Conservation (phyloP, 2,329 filamentous ascomycete genomes). For the Graphilbum fragrans region DNA sequence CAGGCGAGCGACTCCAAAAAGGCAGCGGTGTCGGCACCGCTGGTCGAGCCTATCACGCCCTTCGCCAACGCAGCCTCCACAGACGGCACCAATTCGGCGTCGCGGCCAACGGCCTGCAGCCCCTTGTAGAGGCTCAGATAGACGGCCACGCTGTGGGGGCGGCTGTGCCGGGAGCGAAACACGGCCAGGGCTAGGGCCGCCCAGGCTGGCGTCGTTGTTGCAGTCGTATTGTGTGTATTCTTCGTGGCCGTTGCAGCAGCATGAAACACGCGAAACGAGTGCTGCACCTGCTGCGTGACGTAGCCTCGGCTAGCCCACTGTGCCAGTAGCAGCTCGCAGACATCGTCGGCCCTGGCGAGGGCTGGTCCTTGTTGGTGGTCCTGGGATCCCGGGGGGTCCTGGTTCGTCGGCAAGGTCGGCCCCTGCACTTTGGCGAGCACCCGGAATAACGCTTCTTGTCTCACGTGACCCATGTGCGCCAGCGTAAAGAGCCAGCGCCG, state of each 20-base stretch:
- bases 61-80: conserved; percentile 2
- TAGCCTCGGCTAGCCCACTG: conserved; percentile 20
- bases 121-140: conserved; percentile 6
- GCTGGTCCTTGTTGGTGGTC: no score
- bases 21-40: not conserved
- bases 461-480: conserved; percentile 10
- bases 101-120: conserved; percentile 4
- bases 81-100: conserved; percentile 3
- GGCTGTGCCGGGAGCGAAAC: conserved; percentile 5
- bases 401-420: not conserved
- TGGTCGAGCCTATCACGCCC: not conserved
- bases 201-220: conserved; percentile 10
- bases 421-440: conserved; percentile 6
- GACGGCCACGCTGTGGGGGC: conserved; percentile 2
- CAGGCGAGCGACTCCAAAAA: conserved; percentile 13
- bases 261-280: not conserved
- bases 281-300: conserved; percentile 4
- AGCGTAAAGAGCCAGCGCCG: conserved; percentile 9
- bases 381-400: conserved; percentile 1
- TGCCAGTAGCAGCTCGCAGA: conserved; percentile 16
- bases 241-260: not conserved
- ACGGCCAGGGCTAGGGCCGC: conserved; percentile 16
- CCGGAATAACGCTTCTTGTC: conserved; percentile 8
- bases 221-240: not conserved
- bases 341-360: conserved; percentile 4